phyloP scores from a whole-genome alignment of 129 eudicot genomes.

The Saussurea involucrata region DNA sequence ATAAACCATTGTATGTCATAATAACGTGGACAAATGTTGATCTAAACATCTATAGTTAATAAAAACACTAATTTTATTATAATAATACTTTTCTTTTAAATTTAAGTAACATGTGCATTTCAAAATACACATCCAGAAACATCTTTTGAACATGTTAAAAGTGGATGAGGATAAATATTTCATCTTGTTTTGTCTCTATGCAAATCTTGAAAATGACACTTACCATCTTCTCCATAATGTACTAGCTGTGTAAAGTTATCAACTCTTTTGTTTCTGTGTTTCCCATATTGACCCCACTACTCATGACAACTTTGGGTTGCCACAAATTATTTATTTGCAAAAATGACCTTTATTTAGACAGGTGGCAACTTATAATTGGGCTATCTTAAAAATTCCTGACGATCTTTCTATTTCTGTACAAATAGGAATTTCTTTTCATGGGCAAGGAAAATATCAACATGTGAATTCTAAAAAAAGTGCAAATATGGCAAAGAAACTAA shows the following conservation, averaged over 20 bases:
- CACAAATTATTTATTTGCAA: constrained; percentile 7
- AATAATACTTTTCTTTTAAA: not conserved
- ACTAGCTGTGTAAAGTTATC: constrained; percentile 28
- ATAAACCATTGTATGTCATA: too few relatives aligned
- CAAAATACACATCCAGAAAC: not conserved
- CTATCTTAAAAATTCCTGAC: not conserved
- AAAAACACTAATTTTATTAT: not conserved
- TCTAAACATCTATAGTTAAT: too few relatives aligned
- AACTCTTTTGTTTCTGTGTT: constrained; percentile 18
- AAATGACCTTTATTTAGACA: not conserved
- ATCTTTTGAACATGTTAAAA: not conserved
- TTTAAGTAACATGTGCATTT: not conserved
- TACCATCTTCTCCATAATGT: constrained; percentile 33
- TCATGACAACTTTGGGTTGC: constrained; percentile 18
- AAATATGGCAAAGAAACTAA: not conserved
- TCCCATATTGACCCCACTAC: constrained; percentile 13
- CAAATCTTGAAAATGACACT: constrained; percentile 35
- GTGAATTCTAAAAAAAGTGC: constrained; percentile 10
- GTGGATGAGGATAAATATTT: constrained; percentile 25
- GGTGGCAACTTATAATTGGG: constrained; percentile 15
- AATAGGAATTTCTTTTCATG: not conserved
- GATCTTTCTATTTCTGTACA: constrained; percentile 25
- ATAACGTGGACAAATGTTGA: too few relatives aligned
- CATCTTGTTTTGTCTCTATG: constrained; percentile 26
- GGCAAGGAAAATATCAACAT: constrained; percentile 10